These are phyloP conservation scores for Pleurotus tuoliensis DNA, from an alignment of 768 basidiomycete species.

Conservation along the genomic window DNA sequence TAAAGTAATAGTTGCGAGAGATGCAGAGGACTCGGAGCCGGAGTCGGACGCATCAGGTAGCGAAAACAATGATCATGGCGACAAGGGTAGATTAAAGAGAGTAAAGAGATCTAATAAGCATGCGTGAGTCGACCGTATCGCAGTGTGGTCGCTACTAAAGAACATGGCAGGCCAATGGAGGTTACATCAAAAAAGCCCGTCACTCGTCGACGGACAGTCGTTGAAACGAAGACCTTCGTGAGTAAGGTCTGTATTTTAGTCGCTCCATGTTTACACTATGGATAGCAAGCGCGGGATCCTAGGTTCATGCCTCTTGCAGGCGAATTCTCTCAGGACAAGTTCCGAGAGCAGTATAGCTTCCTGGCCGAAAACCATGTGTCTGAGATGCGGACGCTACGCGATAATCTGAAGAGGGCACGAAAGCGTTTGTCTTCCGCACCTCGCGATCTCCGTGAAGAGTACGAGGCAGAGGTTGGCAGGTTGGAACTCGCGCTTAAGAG, in stretches of 20 bases:
- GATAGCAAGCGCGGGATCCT: conserved; percentile 79
- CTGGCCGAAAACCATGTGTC: conserved; percentile 57
- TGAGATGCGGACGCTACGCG: conserved; percentile 64
- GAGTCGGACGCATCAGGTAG: conserved; percentile 18
- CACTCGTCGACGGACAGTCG: conserved; percentile 61
- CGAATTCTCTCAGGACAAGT: conserved; percentile 58
- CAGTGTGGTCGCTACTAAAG: not conserved
- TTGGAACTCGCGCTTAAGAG: conserved; percentile 74
- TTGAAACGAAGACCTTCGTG: conserved; percentile 66
- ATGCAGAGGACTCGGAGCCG: conserved; percentile 26
- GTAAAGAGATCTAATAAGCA: conserved; percentile 74
- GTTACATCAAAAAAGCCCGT: conserved; percentile 85
- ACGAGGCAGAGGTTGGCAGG: conserved; percentile 63
- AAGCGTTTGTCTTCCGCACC: conserved; percentile 63
- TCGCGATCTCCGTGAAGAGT: conserved; percentile 50
- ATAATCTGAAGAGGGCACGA: conserved; percentile 63
- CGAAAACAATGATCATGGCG: conserved; percentile 12
- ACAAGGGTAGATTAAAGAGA: conserved; percentile 27
- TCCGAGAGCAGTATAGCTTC: conserved; percentile 71
- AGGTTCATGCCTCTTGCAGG: conserved; percentile 78
- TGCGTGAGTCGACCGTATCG: conserved; percentile 56
- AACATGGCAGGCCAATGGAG: conserved; percentile 61
- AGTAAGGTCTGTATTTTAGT: conserved; percentile 19
- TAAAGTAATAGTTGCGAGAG: conserved; percentile 1
- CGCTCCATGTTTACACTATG: conserved; percentile 1